Conservation (phyloP, 2,329 filamentous ascomycete genomes). For the Pestalotiopsis sp. region DNA sequence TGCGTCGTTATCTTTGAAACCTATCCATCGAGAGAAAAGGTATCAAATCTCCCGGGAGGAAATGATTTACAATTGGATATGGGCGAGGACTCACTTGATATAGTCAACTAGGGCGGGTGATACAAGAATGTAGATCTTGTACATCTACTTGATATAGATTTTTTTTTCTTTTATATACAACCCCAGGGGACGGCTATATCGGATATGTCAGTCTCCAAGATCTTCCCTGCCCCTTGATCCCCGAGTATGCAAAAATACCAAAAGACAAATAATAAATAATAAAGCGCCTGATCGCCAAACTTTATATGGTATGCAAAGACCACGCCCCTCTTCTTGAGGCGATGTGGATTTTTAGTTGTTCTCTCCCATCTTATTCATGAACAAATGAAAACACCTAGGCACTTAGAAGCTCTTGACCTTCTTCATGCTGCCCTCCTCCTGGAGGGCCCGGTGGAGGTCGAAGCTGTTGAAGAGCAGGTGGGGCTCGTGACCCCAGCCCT, state of each 20-base stretch:
- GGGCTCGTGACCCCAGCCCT: slow-evolving; percentile 89
- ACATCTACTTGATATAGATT: no score
- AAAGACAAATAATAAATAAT: neutral
- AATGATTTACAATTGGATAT: no score
- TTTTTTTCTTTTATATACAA: no score
- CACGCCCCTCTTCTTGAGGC: slow-evolving; percentile 2
- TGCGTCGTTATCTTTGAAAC: no score
- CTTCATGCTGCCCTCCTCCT: slow-evolving; percentile 82
- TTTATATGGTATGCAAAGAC: neutral
- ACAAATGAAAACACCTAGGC: neutral
- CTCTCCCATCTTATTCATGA: neutral
- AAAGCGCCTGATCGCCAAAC: slow-evolving; percentile 4
- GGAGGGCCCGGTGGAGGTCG: slow-evolving; percentile 84
- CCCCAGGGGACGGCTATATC: no score
- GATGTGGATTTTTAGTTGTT: neutral
- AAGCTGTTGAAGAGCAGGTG: slow-evolving; percentile 85
- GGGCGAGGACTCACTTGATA: no score
- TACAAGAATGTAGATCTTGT: no score
- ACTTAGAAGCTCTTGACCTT: slow-evolving; percentile 71
- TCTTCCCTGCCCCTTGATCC: neutral
- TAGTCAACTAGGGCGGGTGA: no score
- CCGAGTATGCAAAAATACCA: neutral
- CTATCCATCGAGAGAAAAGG: no score
- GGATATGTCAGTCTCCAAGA: neutral
- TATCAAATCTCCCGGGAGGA: no score